Evolutionary conservation across 2,329 filamentous ascomycete species (phyloP), one percentile per base, ranked within the genome.

Genomic region (Penicillium sp.): DNA sequence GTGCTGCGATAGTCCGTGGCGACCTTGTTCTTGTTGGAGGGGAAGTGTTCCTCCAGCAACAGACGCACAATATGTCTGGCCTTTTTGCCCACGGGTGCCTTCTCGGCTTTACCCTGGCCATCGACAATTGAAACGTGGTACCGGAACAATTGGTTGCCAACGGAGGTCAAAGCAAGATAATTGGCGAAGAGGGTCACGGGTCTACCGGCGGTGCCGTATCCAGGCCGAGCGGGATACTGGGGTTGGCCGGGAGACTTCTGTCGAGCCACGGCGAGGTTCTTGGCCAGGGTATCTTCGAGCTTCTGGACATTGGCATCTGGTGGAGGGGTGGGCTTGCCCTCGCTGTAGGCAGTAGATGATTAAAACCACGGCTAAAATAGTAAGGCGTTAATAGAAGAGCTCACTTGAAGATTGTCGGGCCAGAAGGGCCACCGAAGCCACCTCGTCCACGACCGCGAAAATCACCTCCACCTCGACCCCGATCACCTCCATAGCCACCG

Each of bases 51-150:
- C 42, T 71, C 64, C 13, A 73, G 52, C 14, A 82, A 55, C 18
- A 76, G 56, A 13, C 75, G 62, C 13, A 81, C 65, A 4, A 80
- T 64, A 4, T 73, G 72, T 34, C 69, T 69, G 28, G 68, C 74
- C 60, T 74, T 77, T 27, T 68, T 68, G 42, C 71, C 72, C 32
- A 61, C 43, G 3, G 61, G 60, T 3, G 55, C 41, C 6, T 34
- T 34, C 10, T 34, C 31, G 1, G 31, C 31, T 4, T 11, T 34
- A 16, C 31, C 31, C 16, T 3, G 7, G 31, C 31, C 31, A 34
- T 34, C 16, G 3, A 11, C 49, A 16, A 68, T 60, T 7, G 62
- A 52, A 16, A 77, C 52, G 26, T 66, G 63, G 47, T 77, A 77
- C 3, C 70, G 67, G 45, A 62, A 71, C 1, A 77, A 54, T 1